Percentiles rank a stretch among this genome's conserved stretches.
These are phyloP conservation scores for Stromatinia cepivora DNA, from an alignment of 2,329 filamentous ascomycete species.

Conservation along the genomic window DNA sequence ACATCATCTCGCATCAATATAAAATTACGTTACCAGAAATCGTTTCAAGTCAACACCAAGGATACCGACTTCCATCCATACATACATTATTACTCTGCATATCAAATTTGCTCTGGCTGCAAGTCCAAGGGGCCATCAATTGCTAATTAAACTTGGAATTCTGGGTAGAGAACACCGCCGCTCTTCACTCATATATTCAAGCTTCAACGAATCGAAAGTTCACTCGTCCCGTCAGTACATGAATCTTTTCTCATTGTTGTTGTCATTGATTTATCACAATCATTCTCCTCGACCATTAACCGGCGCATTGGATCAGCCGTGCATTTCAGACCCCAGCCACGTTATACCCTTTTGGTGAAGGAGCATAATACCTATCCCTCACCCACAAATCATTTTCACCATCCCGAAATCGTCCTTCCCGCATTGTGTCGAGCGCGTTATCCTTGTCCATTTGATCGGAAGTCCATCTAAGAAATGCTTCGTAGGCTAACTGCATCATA, in stretches of 20 bases:
- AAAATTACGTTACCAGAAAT: conserved; percentile 20
- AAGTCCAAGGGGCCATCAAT: not conserved
- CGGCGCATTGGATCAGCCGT: conserved; percentile 28
- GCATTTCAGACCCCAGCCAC: conserved; percentile 25
- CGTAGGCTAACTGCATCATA: conserved; percentile 24
- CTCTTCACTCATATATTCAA: not conserved
- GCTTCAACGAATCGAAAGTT: conserved; percentile 1
- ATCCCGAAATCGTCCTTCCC: conserved; percentile 21
- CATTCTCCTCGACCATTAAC: conserved; percentile 24
- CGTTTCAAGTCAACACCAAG: conserved; percentile 1
- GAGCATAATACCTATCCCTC: conserved; percentile 10
- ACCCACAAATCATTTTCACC: conserved; percentile 10
- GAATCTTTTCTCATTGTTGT: not conserved
- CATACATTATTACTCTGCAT: not conserved
- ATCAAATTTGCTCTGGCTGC: conserved; percentile 1
- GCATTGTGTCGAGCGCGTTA: conserved; percentile 13
- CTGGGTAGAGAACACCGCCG: not conserved
- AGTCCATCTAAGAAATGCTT: conserved; percentile 17
- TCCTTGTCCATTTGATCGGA: conserved; percentile 22
- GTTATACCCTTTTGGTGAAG: conserved; percentile 24
- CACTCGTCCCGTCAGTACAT: conserved; percentile 18
- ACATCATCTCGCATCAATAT: conserved; percentile 18
- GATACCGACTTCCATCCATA: conserved; percentile 2
- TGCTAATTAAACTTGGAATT: conserved; percentile 8
- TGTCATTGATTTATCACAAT: not conserved